A percentile compares a stretch with the other conserved stretches of the same genome.
phyloP scores from a whole-genome alignment of 176 grass and related monocot genomes.

The Aegilops sharonensis region DNA sequence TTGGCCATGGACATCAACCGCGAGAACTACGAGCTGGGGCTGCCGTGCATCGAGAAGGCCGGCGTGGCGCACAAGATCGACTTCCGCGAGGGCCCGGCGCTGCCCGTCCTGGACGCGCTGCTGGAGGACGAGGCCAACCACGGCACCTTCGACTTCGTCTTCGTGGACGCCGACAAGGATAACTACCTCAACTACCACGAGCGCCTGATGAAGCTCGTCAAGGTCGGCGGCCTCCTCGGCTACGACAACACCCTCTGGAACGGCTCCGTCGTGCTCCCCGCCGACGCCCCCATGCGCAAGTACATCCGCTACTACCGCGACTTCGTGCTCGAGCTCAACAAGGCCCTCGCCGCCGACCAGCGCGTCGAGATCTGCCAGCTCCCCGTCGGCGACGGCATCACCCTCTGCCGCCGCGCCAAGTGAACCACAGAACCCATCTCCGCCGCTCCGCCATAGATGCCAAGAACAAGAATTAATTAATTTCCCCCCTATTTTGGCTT shows the following conservation, averaged over 20 bases:
- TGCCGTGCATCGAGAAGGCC: conserved; percentile 79
- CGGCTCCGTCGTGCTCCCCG: conserved; percentile 81
- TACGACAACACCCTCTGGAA: conserved; percentile 99
- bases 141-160: conserved; percentile 82
- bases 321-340: conserved; percentile 90
- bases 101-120: conserved; percentile 71
- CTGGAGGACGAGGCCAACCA: conserved; percentile 58
- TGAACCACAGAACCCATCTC: background rate
- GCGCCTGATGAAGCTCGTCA: conserved; percentile 85
- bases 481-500: background rate
- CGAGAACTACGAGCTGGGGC: conserved; percentile 88
- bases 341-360: conserved; percentile 78
- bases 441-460: background rate
- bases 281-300: conserved; percentile 82
- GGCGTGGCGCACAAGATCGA: conserved; percentile 97
- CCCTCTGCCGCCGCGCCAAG: conserved; percentile 77
- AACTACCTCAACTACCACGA: conserved; percentile 99
- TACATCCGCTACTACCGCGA: conserved; percentile 85
- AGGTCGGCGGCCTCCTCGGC: conserved; percentile 68
- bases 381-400: conserved; percentile 87
- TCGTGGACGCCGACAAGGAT: conserved; percentile 99
- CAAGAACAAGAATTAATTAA: conserved; percentile 15
- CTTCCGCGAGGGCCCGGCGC: conserved; percentile 84
- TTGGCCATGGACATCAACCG: conserved; percentile 98
- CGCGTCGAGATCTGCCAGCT: conserved; percentile 97